Percentiles rank a stretch among this genome's conserved stretches.
These are phyloP conservation scores for Fusarium globosum DNA, from an alignment of 2,329 filamentous ascomycete genomes.

Conservation along the genomic window DNA sequence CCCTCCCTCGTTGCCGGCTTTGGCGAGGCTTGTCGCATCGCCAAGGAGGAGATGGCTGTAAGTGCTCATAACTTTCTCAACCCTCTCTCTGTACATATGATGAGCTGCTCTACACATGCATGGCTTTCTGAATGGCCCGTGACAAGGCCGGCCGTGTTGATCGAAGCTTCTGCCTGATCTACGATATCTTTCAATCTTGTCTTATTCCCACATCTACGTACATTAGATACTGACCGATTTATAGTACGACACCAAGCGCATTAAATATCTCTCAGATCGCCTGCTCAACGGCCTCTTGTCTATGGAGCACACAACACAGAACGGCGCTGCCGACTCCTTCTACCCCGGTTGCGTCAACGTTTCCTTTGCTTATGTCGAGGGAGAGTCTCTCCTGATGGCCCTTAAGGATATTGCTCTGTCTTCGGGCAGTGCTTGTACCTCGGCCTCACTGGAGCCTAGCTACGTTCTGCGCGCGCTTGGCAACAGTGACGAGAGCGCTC, in stretches of 20 bases:
- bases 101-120: constrained; percentile 88
- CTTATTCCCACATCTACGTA: constrained; percentile 12
- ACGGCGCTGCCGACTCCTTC: constrained; percentile 84
- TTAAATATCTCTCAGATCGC: constrained; percentile 84
- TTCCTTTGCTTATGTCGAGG: constrained; percentile 98
- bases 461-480: constrained; percentile 95
- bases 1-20: constrained; percentile 91
- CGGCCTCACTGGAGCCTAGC: constrained; percentile 93
- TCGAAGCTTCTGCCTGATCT: constrained; percentile 75
- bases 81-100: constrained; percentile 61
- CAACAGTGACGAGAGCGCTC: constrained; percentile 96
- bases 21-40: constrained; percentile 93
- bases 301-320: constrained; percentile 92
- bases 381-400: constrained; percentile 97
- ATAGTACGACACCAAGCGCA: constrained; percentile 93
- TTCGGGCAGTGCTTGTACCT: constrained; percentile 96
- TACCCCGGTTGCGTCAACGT: constrained; percentile 99
- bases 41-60: constrained; percentile 90
- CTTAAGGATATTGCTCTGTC: constrained; percentile 97
- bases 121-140: constrained; percentile 86
- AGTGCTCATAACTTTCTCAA: constrained; percentile 53
- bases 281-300: constrained; percentile 84
- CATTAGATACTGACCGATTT: constrained; percentile 20
- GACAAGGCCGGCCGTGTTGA: constrained; percentile 69
- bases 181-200: background rate